Conservation (phyloP, 768 basidiomycete genomes). For the Russula earlei region DNA sequence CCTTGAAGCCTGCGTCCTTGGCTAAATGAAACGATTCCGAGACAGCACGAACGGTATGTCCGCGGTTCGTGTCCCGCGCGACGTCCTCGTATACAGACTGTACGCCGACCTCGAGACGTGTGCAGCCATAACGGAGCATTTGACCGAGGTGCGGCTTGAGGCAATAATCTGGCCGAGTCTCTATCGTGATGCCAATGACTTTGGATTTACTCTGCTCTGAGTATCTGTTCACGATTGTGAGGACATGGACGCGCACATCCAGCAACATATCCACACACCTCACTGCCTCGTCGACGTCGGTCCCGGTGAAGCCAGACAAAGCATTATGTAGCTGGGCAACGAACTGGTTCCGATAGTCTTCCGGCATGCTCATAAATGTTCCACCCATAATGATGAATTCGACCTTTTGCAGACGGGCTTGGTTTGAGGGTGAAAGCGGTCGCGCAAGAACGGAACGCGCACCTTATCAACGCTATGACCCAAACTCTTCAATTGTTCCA, state of each 20-base stretch:
- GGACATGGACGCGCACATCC: not conserved
- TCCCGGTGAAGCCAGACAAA: constrained; percentile 86
- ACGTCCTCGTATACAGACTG: constrained; percentile 99
- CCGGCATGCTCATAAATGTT: constrained; percentile 99
- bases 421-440: not conserved
- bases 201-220: constrained; percentile 98
- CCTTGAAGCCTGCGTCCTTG: constrained; percentile 99
- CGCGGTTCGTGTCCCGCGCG: constrained; percentile 95
- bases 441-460: not conserved
- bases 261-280: constrained; percentile 35
- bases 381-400: constrained; percentile 97
- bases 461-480: constrained; percentile 98
- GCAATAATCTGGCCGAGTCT: constrained; percentile 97
- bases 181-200: constrained; percentile 97
- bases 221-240: constrained; percentile 41
- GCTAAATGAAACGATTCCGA: constrained; percentile 95
- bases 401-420: constrained; percentile 32
- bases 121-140: constrained; percentile 99
- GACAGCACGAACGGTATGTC: constrained; percentile 96
- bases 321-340: constrained; percentile 96
- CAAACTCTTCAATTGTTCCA: constrained; percentile 92
- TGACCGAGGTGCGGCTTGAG: constrained; percentile 94
- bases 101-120: constrained; percentile 95
- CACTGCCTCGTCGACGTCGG: constrained; percentile 93
- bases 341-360: constrained; percentile 89